These are phyloP conservation scores for Elongisporangium anandrum DNA, from an alignment of 352 stramenopile genomes.

Conservation along the genomic window DNA sequence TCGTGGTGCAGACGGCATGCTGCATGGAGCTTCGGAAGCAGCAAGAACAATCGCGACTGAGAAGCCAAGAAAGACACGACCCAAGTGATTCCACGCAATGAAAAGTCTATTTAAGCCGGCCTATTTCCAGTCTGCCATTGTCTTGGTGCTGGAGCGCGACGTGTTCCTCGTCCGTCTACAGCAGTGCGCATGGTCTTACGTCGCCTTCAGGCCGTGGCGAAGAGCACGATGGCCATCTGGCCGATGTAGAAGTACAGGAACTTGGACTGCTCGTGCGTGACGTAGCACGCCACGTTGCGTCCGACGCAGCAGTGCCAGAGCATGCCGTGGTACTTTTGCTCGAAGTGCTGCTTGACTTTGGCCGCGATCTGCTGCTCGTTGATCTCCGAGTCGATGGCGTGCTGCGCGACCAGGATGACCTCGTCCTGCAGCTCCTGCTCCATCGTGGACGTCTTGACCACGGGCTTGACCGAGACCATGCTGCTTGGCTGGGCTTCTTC, in stretches of 20 bases:
- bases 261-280: constrained; percentile 93
- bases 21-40: too few relatives aligned
- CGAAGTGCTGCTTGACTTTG: constrained; percentile 90
- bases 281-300: constrained; percentile 92
- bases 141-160: background rate
- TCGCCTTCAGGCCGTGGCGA: constrained; percentile 64
- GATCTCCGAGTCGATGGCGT: constrained; percentile 73
- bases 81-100: background rate
- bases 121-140: background rate
- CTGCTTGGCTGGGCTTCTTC: background rate
- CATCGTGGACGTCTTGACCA: constrained; percentile 88
- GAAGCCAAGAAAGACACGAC: background rate
- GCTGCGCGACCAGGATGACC: constrained; percentile 72
- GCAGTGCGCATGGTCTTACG: constrained; percentile 2
- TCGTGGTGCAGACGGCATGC: background rate
- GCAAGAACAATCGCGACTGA: too few relatives aligned
- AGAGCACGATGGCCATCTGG: constrained; percentile 92
- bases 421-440: constrained; percentile 83
- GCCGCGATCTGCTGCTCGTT: constrained; percentile 89
- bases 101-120: background rate
- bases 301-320: constrained; percentile 95
- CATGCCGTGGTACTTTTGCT: constrained; percentile 89
- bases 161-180: background rate
- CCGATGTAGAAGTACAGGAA: constrained; percentile 97
- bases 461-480: constrained; percentile 61